A percentile compares a stretch with the other conserved stretches of the same genome.
Evolutionary conservation across 768 basidiomycete species (phyloP).

Genomic region (Postia placenta): DNA sequence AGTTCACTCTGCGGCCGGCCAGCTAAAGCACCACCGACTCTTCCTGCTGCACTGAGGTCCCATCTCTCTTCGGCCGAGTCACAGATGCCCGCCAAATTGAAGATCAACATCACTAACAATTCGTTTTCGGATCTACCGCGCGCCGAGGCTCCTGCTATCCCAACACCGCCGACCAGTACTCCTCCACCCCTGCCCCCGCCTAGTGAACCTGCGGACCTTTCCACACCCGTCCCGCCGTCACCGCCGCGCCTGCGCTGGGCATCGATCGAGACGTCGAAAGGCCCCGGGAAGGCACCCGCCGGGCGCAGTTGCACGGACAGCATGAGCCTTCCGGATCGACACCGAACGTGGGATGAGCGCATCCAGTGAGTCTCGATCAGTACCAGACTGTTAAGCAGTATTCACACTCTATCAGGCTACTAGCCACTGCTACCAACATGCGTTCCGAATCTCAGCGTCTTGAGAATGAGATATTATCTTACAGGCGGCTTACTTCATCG

Average conservation of each 20-base stretch:
- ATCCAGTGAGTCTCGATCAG: neutral
- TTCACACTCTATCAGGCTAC: neutral
- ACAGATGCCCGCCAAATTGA: too few species aligned
- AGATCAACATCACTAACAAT: too few species aligned
- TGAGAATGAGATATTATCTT: neutral
- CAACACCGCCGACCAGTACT: neutral
- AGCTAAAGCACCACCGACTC: too few species aligned
- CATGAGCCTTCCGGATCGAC: neutral
- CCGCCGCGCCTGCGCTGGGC: neutral
- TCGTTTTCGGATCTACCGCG: too few species aligned
- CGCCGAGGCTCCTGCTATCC: neutral
- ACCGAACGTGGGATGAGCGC: neutral
- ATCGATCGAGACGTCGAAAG: neutral
- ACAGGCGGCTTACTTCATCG: neutral
- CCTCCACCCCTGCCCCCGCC: too few species aligned
- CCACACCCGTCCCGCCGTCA: too few species aligned
- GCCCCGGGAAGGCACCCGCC: too few species aligned
- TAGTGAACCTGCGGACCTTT: neutral
- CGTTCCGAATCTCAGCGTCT: neutral
- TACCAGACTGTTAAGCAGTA: neutral
- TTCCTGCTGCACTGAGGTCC: too few species aligned
- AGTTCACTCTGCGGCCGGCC: too few species aligned
- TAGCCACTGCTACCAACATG: neutral
- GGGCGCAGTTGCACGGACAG: neutral
- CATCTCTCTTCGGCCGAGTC: too few species aligned